Evolutionary conservation across 1,139 yeast genomes (phyloP).

Genomic region (Yueomyces sp.): DNA sequence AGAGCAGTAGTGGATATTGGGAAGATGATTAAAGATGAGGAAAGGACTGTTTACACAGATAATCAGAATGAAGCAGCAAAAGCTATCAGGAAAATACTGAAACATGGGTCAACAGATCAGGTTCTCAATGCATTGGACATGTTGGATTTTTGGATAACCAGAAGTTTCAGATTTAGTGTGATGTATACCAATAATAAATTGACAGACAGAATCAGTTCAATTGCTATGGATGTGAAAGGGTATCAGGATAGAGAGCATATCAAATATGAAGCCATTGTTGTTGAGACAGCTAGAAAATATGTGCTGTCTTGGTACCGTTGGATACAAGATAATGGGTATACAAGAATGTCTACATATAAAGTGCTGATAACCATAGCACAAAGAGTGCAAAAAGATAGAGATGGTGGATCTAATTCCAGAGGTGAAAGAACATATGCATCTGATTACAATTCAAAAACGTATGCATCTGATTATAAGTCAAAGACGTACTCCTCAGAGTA

Average conservation of each 20-base stretch:
- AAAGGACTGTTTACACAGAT: slow-evolving; percentile 7
- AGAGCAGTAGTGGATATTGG: slow-evolving; percentile 4
- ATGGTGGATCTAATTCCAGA: not conserved
- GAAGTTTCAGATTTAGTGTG: slow-evolving; percentile 37
- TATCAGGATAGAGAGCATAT: not conserved
- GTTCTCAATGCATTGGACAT: slow-evolving; percentile 19
- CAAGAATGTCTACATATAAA: slow-evolving; percentile 19
- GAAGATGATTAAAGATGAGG: slow-evolving; percentile 21
- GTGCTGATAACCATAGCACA: slow-evolving; percentile 9
- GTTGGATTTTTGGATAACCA: slow-evolving; percentile 63
- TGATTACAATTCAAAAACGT: no score
- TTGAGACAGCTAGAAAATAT: slow-evolving; percentile 11
- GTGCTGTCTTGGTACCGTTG: slow-evolving; percentile 16
- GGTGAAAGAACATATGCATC: not conserved
- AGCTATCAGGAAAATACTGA: slow-evolving; percentile 75
- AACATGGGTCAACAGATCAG: slow-evolving; percentile 69
- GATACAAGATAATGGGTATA: slow-evolving; percentile 26
- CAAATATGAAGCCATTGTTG: slow-evolving; percentile 9
- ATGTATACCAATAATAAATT: slow-evolving; percentile 64
- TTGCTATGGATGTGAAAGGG: slow-evolving; percentile 21
- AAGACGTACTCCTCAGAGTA: no score
- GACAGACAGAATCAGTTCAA: slow-evolving; percentile 48
- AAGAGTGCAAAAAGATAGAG: slow-evolving; percentile 5
- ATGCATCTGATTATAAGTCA: no score
- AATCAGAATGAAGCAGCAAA: slow-evolving; percentile 64